Base-by-base conservation (phyloP, 495 filamentous ascomycete species). In the Penicillium tannophilum region DNA sequence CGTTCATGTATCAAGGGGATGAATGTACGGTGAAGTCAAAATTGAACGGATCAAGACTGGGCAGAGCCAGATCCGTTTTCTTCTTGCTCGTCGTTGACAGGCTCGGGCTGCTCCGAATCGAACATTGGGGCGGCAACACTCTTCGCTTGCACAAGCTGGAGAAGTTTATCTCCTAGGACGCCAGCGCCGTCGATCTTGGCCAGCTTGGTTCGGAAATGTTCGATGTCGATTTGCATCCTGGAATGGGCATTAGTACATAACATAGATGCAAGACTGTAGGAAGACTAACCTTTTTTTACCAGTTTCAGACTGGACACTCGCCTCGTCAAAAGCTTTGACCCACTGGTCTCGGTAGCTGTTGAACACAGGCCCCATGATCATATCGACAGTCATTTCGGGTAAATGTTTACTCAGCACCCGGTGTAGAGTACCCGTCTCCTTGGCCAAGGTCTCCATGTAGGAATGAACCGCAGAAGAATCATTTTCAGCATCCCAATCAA, bases 351-450 rank as follows among this genome's bases (percentile, higher is more conserved):
- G 86, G 69, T 97, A 98, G 70, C 84, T 92, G 51, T 80, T 83
- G 64, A 97, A 97, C 0, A 98, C 92, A 8, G 92, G 90, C 7
- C 81, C 77, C 91, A 98, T 97, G 68, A 98, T 97, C 77, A 91
- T 84, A 43, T 76, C 72, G 0, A 98, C 86, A 0, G 87, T 88
- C 63, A 86, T 82, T 52, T 92, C 90, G 1, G 89, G 87, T 8
- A 98, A 76, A 72, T 96, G 88, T 67, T 90, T 94, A 63, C 82
- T 89, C 47, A 99, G 77, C 12, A 96, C 93, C 12, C 91, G 87
- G 66, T 98, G 90, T 46, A 99, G 70, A 7, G 90, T 96, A 3
- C 83, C 82, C 0, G 94, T 98, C 64, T 98, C 94, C 66, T 91
- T 95, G 1, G 87, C 86, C 19, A 99, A 69, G 1, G 87, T 93